Evolutionary conservation across 345 rosid species (phyloP), one percentile per base, ranked within the genome.

Genomic region (Camelina sativa): DNA sequence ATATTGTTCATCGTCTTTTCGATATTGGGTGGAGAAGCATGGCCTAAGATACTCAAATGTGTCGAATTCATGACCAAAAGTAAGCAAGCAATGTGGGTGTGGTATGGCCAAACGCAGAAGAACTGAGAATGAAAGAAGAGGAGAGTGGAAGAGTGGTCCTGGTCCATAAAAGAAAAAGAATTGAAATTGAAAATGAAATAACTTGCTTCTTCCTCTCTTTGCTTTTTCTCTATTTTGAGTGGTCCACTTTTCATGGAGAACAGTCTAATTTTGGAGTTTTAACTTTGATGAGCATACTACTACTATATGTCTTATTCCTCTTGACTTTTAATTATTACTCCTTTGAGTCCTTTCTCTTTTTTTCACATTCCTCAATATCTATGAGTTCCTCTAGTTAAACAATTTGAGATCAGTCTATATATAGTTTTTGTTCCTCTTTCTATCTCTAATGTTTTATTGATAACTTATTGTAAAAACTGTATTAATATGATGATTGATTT

Each of bases 111-210:
- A 68, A 75, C 56, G 62, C 70, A 76, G 40, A 69, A 69, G 50
- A 56, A 54, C 35, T 70, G 69, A 69, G 75, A 76, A 62, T 76
- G 79, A 76, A 61, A 68, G 74, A 68, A 76, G 74, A 76, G 16
- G 40, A 61, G 57, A 76, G 79, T 76, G 79, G 79, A 76, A n/a
- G 41, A 76, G 75, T 76, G 79, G 79, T 76, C 79, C 79, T 76
- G 79, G 79, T 76, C 79, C 79, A 32, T 76, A 20, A 16, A 16
- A 62, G 20, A 32, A 32, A 16, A 16, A 62, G 57, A 59, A 76
- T 59, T 67, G 25, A 51, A 51, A 19, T 22, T 68, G 28, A 19
- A 10, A 40, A 22, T 62, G 8, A 50, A 9, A 51, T 9, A 20
- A 50, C 40, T 68, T 62, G 44, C 25, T 32, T 64, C 7, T 8